phyloP scores from a whole-genome alignment of 2,329 filamentous ascomycete genomes.

The Xylariaceae sp. region DNA sequence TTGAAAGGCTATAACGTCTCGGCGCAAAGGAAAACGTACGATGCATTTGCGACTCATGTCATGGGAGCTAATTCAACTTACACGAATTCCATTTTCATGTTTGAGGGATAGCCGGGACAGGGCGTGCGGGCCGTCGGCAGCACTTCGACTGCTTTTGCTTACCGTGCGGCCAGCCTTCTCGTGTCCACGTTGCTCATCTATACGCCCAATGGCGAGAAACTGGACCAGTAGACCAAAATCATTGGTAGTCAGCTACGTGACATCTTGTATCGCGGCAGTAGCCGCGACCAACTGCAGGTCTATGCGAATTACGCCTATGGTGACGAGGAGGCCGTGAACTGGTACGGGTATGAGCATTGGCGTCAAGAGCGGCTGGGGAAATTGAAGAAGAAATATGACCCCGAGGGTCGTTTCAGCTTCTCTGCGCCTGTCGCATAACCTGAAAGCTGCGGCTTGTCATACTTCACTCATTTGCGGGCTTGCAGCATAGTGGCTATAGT shows the following conservation, averaged over 20 bases:
- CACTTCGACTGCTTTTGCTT: slow-evolving; percentile 19
- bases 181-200: slow-evolving; percentile 29
- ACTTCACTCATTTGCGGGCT: too few species aligned
- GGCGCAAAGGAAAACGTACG: slow-evolving; percentile 35
- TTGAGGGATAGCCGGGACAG: slow-evolving; percentile 22
- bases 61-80: slow-evolving; percentile 29
- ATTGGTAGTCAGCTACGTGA: slow-evolving; percentile 28
- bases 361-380: slow-evolving; percentile 33
- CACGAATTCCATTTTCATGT: slow-evolving; percentile 23
- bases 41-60: slow-evolving; percentile 33
- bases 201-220: slow-evolving; percentile 17
- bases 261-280: slow-evolving; percentile 22
- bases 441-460: too few species aligned
- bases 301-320: slow-evolving; percentile 36
- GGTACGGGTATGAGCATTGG: slow-evolving; percentile 38
- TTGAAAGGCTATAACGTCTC: slow-evolving; percentile 30
- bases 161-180: slow-evolving; percentile 15
- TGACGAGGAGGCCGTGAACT: slow-evolving; percentile 24
- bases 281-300: slow-evolving; percentile 19
- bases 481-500: too few species aligned
- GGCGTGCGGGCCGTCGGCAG: slow-evolving; percentile 17
- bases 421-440: too few species aligned
- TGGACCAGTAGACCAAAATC: slow-evolving; percentile 22
- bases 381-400: slow-evolving; percentile 36
- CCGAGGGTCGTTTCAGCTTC: slow-evolving; percentile 28